Evolutionary conservation across 2,329 filamentous ascomycete species (phyloP).

Genomic region (Dissoconium aciculare): DNA sequence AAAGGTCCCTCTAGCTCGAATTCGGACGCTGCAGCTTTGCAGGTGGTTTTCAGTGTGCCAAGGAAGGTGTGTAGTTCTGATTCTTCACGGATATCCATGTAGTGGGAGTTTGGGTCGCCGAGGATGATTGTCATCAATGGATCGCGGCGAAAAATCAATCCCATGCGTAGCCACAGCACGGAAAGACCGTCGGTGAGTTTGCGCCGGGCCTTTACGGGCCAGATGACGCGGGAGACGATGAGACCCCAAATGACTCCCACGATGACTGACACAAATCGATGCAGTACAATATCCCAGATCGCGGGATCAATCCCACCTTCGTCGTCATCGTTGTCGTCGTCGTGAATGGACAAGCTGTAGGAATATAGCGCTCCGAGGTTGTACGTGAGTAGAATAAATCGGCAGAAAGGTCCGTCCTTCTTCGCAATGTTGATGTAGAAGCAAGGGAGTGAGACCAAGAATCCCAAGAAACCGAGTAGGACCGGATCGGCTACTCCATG

Average conservation of each 20-base stretch:
- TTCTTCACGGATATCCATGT: slow-evolving; percentile 81
- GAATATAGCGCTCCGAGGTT: slow-evolving; percentile 90
- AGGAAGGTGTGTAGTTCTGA: slow-evolving; percentile 69
- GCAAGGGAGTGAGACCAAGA: slow-evolving; percentile 54
- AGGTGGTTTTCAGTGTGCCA: slow-evolving; percentile 57
- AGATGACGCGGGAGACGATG: slow-evolving; percentile 74
- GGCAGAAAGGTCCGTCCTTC: slow-evolving; percentile 75
- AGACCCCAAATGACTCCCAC: slow-evolving; percentile 85
- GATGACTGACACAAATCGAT: slow-evolving; percentile 75
- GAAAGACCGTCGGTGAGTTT: slow-evolving; percentile 84
- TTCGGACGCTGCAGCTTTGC: slow-evolving; percentile 60
- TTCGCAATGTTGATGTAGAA: slow-evolving; percentile 80
- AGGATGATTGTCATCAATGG: slow-evolving; percentile 57
- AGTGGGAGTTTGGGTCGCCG: slow-evolving; percentile 32
- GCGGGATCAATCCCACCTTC: slow-evolving; percentile 72
- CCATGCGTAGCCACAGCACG: slow-evolving; percentile 86
- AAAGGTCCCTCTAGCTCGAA: slow-evolving; percentile 84
- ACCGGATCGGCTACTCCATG: slow-evolving; percentile 50
- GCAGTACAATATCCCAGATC: slow-evolving; percentile 74
- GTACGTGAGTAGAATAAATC: slow-evolving; percentile 90
- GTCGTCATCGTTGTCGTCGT: slow-evolving; percentile 66
- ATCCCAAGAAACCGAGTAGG: slow-evolving; percentile 65
- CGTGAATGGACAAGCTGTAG: slow-evolving; percentile 70
- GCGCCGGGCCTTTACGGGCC: slow-evolving; percentile 78
- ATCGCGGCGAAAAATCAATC: slow-evolving; percentile 88